Evolutionary conservation across 495 filamentous ascomycete genomes (phyloP), one percentile per base, ranked within the genome.

Genomic region (Staphylotrichum tortipilum): DNA sequence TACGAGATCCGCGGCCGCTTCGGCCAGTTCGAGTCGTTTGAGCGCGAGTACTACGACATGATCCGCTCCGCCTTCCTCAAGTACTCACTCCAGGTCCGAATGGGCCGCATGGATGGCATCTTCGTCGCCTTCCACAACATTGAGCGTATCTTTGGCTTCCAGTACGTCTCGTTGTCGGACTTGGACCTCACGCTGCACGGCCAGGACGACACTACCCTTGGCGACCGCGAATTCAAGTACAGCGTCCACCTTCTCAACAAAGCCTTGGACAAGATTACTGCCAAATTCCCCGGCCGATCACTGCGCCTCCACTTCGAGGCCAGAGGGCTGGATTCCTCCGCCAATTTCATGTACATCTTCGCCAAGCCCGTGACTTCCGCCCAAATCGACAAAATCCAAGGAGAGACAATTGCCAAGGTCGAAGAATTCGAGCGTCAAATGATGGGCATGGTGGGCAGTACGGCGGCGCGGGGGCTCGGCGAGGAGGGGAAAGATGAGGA

Each of bases 91-190:
- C 92, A 99, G 64, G 92, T 90, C 29, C 82, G 92, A 19, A 88
- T 97, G 75, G 92, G 92, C 23, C 82, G 94, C 18, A 99, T 99
- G 92, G 90, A 97, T 55, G 92, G 92, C 43, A 96, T 97, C 42
- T 97, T 96, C 57, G 87, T 96, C n/a, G 94, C 94, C 11, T 97
- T 82, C 64, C 92, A 99, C 68, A 99, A 99, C 58, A 83, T 88
- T 5, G 77, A 94, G 63, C 81, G 88, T 29, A 94, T 99, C 36
- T 99, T 99, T 61, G 92, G 92, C 0, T 99, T 99, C 67, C 92
- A 97, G 65, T 99, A 99, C 59, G 72, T 99, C 46, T 79, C 80
- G 47, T 64, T 95, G 12, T 57, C 74, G 2, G 94, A 97, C 58
- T 92, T 99, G 86, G 92, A 99, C 63, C 62, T 70, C 12, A 75